phyloP scores from a whole-genome alignment of 1,284 basidiomycete species.

The Boletellus deceptivus region DNA sequence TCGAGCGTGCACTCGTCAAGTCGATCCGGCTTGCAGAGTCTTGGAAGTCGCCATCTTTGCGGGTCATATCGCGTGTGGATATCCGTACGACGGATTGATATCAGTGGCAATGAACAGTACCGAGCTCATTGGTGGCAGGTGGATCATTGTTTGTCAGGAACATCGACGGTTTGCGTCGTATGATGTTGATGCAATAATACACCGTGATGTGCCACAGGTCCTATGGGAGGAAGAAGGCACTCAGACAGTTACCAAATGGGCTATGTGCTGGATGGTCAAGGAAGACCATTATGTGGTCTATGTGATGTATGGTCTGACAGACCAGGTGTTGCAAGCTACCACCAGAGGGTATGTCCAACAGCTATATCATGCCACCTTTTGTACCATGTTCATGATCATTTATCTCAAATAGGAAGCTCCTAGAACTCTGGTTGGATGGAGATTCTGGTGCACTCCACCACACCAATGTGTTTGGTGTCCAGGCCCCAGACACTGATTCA shows the following conservation, averaged over 20 bases:
- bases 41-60: neutral
- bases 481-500: too few relatives aligned
- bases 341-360: too few relatives aligned
- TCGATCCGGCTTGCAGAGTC: neutral
- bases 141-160: neutral
- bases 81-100: neutral
- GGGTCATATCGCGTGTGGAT: neutral
- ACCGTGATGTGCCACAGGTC: neutral
- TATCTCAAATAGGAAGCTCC: neutral
- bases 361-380: too few relatives aligned
- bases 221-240: neutral
- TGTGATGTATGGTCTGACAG: neutral
- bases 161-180: neutral
- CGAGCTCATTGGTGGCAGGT: neutral
- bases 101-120: rapidly evolving
- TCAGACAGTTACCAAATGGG: neutral
- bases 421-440: neutral
- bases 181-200: neutral
- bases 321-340: too few relatives aligned
- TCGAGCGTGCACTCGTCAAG: neutral
- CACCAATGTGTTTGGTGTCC: too few relatives aligned
- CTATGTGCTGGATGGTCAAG: neutral
- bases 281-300: neutral
- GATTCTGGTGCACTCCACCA: neutral
- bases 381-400: neutral